A percentile compares a stretch with the other conserved stretches of the same genome.
phyloP scores from a whole-genome alignment of 1,139 yeast species.

The Hansenula sp. region DNA sequence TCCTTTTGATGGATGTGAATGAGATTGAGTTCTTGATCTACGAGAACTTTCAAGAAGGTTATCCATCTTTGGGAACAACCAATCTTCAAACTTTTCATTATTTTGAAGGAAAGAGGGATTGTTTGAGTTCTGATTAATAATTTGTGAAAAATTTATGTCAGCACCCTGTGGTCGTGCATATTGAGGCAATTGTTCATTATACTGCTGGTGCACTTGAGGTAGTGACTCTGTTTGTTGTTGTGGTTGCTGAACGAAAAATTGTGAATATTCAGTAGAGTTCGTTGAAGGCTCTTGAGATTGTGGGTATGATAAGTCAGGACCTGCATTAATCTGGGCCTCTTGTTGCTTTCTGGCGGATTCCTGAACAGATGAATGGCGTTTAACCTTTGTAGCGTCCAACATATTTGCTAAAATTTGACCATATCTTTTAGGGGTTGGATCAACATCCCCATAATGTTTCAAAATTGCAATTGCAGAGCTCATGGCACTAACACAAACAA shows the following conservation, averaged over 20 bases:
- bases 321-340: not conserved
- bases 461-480: conserved; percentile 21
- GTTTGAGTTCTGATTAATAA: not conserved
- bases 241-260: not conserved
- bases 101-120: not conserved
- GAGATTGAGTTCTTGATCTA: not conserved
- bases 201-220: not conserved
- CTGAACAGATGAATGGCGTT: conserved; percentile 1
- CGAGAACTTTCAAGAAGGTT: not conserved
- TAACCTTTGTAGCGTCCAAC: conserved; percentile 14
- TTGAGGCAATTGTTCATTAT: not conserved
- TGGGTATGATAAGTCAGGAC: not conserved
- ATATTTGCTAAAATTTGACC: conserved; percentile 18
- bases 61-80: conserved; percentile 19
- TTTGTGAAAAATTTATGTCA: not conserved
- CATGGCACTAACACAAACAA: conserved; percentile 19
- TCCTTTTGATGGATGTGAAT: not conserved
- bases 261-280: not conserved
- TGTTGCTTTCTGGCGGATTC: not conserved
- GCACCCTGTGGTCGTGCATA: not conserved
- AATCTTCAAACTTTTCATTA: conserved; percentile 18
- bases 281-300: not conserved
- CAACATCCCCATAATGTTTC: conserved; percentile 22
- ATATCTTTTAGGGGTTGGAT: conserved; percentile 22
- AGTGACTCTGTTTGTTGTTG: not conserved